Base-by-base conservation (phyloP, 2,329 filamentous ascomycete species). In the Fusarium nisikadoi region DNA sequence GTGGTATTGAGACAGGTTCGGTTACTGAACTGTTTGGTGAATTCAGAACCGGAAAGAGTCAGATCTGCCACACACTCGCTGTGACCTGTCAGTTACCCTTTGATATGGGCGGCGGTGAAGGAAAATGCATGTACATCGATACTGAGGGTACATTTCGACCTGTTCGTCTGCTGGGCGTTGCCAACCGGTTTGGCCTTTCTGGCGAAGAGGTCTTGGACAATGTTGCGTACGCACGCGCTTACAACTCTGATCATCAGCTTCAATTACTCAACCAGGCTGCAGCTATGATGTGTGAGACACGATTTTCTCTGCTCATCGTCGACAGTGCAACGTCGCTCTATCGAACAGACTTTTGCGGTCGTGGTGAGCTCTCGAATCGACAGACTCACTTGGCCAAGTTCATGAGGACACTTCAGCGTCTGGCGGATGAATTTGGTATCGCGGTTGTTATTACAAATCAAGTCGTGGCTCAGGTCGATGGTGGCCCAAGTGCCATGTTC, bases 381-480 rank as follows among this genome's bases (percentile, higher is more conserved):
- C 96, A 99, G 80, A 94, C 92, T 5, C 94, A 97, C 81, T 83
- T 97, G 47, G 94, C 94, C 70, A 96, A 95, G 80, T 97, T 97
- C 80, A 92, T 97, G 92, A 90, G 94, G 59, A 94, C 90, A 5
- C 86, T 97, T 29, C 94, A 96, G 82, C 87, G 93, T 16, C 87
- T 96, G 29, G 91, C 91, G 8, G 91, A 93, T 75, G 91, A 92
- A 81, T 99, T 99, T 80, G 96, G 96, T 65, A 98, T 99, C 76
- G 96, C 96, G 0, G 96, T 99, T 12, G 94, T 99, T 76, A 99
- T 99, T 78, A 98, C 96, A 46, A 99, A 99, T 80, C 96, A 99
- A 82, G 96, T 99, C 35, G 97, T 99, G 43, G 96, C 96, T 14
- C 97, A 99, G 82, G 96, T 99, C 13, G 96, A 99, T 79, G 96